Percentiles rank a stretch among this genome's conserved stretches.
Conservation (phyloP, 495 filamentous ascomycete species). For the Polyplosphaeria fusca region DNA sequence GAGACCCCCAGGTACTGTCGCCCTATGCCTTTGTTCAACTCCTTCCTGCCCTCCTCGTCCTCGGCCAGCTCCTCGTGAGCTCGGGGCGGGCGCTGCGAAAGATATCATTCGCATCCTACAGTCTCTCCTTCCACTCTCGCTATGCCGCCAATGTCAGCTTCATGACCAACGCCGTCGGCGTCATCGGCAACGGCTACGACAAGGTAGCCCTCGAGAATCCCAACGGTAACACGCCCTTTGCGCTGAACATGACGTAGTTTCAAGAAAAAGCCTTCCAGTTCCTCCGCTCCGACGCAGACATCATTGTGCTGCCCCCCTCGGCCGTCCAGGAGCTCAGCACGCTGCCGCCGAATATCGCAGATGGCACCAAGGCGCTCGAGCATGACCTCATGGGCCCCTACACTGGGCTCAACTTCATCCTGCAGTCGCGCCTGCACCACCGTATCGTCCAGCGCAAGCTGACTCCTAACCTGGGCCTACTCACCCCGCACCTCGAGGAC, state of each 20-base stretch:
- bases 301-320: conserved; percentile 3
- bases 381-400: conserved; percentile 4
- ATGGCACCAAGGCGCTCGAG: neutral
- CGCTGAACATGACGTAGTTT: neutral
- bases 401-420: conserved; percentile 2
- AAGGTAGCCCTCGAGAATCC: too few species aligned
- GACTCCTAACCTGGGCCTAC: conserved; percentile 1
- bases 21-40: too few species aligned
- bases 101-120: too few species aligned
- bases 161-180: too few species aligned
- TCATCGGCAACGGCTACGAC: too few species aligned
- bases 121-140: too few species aligned
- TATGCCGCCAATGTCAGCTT: too few species aligned
- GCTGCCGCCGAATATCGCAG: neutral
- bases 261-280: neutral
- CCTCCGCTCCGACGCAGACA: neutral
- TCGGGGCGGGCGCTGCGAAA: too few species aligned
- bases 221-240: too few species aligned
- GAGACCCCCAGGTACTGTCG: too few species aligned
- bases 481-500: neutral
- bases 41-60: too few species aligned
- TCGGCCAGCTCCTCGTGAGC: too few species aligned
- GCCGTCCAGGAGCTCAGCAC: neutral
- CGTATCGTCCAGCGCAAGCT: conserved; percentile 6
- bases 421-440: conserved; percentile 4